Evolutionary conservation across 495 filamentous ascomycete genomes (phyloP).

Genomic region (Melanomma pulvis-pyrius): DNA sequence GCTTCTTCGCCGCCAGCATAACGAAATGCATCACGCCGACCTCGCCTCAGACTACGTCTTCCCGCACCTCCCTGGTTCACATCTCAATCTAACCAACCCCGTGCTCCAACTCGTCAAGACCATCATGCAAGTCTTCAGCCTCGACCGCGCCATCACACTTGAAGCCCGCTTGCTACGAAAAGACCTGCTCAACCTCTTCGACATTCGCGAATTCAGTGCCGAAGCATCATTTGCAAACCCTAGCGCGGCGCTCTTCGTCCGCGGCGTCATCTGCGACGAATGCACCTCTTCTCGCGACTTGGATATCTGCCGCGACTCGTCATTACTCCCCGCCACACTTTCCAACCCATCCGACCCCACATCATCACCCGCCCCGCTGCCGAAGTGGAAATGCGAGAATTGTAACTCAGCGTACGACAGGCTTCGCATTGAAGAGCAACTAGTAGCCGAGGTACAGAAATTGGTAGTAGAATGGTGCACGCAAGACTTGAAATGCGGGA

Average conservation of each 20-base stretch:
- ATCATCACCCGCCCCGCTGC: slow-evolving; percentile 26
- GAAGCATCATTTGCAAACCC: slow-evolving; percentile 88
- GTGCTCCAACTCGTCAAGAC: slow-evolving; percentile 87
- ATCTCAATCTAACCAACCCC: slow-evolving; percentile 70
- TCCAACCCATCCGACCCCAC: slow-evolving; percentile 48
- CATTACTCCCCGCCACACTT: slow-evolving; percentile 55
- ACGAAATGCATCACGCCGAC: slow-evolving; percentile 87
- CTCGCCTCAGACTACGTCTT: slow-evolving; percentile 86
- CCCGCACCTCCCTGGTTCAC: slow-evolving; percentile 79
- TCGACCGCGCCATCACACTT: slow-evolving; percentile 84
- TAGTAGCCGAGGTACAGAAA: slow-evolving; percentile 76
- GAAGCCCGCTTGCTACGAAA: slow-evolving; percentile 85
- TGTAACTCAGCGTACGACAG: slow-evolving; percentile 76
- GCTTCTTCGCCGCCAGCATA: slow-evolving; percentile 79
- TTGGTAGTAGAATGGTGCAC: slow-evolving; percentile 77
- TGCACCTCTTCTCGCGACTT: slow-evolving; percentile 88
- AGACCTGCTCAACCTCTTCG: slow-evolving; percentile 85
- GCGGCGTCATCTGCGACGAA: slow-evolving; percentile 78
- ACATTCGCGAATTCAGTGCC: slow-evolving; percentile 88
- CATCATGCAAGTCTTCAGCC: slow-evolving; percentile 83
- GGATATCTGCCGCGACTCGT: slow-evolving; percentile 92
- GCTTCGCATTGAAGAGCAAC: slow-evolving; percentile 77
- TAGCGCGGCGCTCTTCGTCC: slow-evolving; percentile 68
- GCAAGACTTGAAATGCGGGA: slow-evolving; percentile 85
- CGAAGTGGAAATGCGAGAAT: slow-evolving; percentile 74